Evolutionary conservation across 139 green algal genomes (phyloP), one percentile per base, ranked within the genome.

Genomic region (Penium margaritaceum): DNA sequence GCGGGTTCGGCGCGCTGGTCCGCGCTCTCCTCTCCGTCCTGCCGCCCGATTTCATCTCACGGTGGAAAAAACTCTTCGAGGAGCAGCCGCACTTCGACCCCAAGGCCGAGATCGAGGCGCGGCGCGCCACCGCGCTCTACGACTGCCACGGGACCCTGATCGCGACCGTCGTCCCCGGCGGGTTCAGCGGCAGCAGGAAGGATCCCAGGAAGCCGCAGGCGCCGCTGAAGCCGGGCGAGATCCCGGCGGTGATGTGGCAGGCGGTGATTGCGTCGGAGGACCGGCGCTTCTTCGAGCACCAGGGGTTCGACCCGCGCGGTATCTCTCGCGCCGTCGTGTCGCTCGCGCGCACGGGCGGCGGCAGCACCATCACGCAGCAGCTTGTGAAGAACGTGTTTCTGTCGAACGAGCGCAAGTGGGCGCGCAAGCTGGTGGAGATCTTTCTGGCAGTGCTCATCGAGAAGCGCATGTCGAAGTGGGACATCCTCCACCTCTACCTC

Each of bases 351-450:
- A 39, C 24, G 24, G 84, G 84, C 3, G 84, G 84, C 21, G 84
- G 84, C n/a, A 84, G 70, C 35, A 89, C 84, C 21, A 85, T 89
- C 71, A 89, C 84, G 21, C 84, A 89, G 74, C 84, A 82, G 75
- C 72, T 85, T 58, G 75, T 86, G 41, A 89, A 89, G 77, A 89
- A 89, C 78, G 38, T 83, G 58, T 74, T 87, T 57, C 74, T 89
- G 17, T 74, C 63, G 15, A 74, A 80, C 29, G 77, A 82, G 21
- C 72, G 83, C 51, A 84, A 81, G 27, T 68, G 86, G 34, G 69
- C 83, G 41, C 75, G 83, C 44, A 88, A 88, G 79, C 30, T 86
- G 19, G 74, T 84, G 37, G 84, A 88, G 71, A 82, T 87, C 35
- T 19, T 84, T 2, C 63, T 86, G 47, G 70, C 83, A 2, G 21